These are phyloP conservation scores for Crataegus laevigata DNA, from an alignment of 306 rosid genomes.

Conservation along the genomic window DNA sequence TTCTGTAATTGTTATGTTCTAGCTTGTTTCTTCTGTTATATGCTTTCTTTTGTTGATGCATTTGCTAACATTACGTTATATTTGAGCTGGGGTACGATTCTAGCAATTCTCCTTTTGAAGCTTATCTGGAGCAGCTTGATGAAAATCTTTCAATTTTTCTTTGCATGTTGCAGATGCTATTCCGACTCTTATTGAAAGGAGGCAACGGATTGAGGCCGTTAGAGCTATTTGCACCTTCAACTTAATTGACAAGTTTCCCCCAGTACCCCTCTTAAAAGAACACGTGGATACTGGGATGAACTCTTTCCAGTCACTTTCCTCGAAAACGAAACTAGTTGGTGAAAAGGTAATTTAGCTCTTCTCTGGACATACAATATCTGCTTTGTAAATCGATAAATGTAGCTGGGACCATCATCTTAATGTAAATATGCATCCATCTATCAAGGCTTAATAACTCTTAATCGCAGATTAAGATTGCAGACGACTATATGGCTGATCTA, in stretches of 20 bases:
- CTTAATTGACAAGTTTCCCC: constrained; percentile 35
- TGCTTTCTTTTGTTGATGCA: neutral
- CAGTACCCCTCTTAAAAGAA: constrained; percentile 28
- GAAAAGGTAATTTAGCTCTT: constrained; percentile 23
- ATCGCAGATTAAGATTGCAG: constrained; percentile 31
- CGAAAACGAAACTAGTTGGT: neutral
- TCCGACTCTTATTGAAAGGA: constrained; percentile 27
- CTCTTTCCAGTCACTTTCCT: neutral
- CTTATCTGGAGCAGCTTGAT: neutral
- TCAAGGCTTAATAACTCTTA: neutral
- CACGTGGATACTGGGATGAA: constrained; percentile 8
- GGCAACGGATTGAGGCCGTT: constrained; percentile 41
- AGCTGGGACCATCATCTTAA: neutral
- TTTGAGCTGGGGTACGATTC: neutral
- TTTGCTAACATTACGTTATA: neutral
- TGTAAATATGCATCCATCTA: neutral
- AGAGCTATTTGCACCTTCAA: constrained; percentile 44
- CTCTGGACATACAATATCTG: neutral
- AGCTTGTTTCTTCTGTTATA: neutral
- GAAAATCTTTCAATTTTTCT: neutral
- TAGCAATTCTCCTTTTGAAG: neutral
- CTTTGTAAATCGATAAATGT: neutral
- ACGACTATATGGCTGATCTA: constrained; percentile 31
- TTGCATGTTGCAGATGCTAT: constrained; percentile 25
- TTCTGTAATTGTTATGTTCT: neutral